Conservation (phyloP, 306 rosid genomes). For the Nissolia schottii region DNA sequence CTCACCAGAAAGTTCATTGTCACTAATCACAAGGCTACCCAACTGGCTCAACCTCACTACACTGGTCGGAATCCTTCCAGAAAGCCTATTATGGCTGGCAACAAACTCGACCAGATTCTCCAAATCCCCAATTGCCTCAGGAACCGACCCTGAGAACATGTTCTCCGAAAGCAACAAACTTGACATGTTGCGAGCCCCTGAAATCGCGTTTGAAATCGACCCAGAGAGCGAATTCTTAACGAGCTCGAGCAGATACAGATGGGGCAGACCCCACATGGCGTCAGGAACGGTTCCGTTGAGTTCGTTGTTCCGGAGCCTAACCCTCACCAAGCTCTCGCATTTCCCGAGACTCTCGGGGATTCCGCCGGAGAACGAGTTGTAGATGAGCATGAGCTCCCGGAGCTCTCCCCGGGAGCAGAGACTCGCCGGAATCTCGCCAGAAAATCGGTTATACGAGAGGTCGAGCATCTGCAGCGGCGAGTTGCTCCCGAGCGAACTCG, state of each 20-base stretch:
- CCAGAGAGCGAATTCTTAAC: conserved; percentile 58
- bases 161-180: conserved; percentile 47
- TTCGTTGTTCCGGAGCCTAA: conserved; percentile 55
- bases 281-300: conserved; percentile 66
- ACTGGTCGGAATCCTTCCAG: conserved; percentile 48
- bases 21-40: conserved; percentile 55
- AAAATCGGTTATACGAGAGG: conserved; percentile 52
- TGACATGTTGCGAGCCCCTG: conserved; percentile 50
- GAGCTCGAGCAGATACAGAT: conserved; percentile 48
- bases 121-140: conserved; percentile 49
- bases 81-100: conserved; percentile 42
- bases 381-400: conserved; percentile 38
- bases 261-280: conserved; percentile 68
- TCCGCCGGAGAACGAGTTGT: conserved; percentile 64
- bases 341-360: conserved; percentile 49
- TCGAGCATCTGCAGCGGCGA: conserved; percentile 44
- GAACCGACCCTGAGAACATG: conserved; percentile 56
- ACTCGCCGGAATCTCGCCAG: conserved; percentile 52
- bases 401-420: conserved; percentile 47
- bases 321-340: conserved; percentile 50
- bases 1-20: conserved; percentile 54
- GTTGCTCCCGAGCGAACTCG: conserved; percentile 51
- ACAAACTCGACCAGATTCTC: conserved; percentile 39
- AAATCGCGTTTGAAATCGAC: conserved; percentile 45
- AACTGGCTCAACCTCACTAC: conserved; percentile 43